Evolutionary conservation across 441 rosid species (phyloP).

Genomic region (Geranium incanum): DNA sequence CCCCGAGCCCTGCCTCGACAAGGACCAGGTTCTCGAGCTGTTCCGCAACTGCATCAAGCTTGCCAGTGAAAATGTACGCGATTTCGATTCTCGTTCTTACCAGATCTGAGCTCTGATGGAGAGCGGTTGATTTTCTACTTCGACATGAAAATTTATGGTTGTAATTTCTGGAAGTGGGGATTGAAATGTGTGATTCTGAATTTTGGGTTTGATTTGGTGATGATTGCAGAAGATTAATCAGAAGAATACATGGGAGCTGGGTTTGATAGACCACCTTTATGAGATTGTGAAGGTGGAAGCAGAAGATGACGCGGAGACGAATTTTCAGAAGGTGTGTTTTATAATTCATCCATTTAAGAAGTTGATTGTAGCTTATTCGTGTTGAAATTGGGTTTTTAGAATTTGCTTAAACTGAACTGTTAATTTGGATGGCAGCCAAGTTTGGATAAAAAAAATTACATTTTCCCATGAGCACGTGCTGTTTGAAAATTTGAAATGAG

Average conservation of each 20-base stretch:
- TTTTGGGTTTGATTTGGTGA: too few species aligned
- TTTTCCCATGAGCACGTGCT: too few species aligned
- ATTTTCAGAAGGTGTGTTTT: conserved; percentile 68
- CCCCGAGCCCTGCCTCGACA: conserved; percentile 54
- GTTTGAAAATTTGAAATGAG: not conserved
- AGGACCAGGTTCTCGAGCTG: conserved; percentile 72
- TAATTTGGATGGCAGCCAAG: not conserved
- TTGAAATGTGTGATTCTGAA: too few species aligned
- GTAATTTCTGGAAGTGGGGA: not conserved
- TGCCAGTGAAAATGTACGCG: conserved; percentile 75
- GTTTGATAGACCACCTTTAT: conserved; percentile 74
- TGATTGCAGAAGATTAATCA: conserved; percentile 79
- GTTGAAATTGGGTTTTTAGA: not conserved
- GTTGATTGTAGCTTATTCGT: not conserved
- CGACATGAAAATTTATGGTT: not conserved
- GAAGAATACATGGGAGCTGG: conserved; percentile 89
- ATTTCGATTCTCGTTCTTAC: not conserved
- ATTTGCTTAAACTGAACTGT: not conserved
- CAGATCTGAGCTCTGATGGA: not conserved
- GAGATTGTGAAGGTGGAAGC: conserved; percentile 79
- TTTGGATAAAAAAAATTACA: not conserved
- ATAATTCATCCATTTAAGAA: not conserved
- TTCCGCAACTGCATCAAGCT: conserved; percentile 85
- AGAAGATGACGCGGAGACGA: conserved; percentile 65
- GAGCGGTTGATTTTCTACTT: not conserved